Evolutionary conservation across 331 rosid species (phyloP), one percentile per base, ranked within the genome.

Genomic region (Prunus yedoensis): DNA sequence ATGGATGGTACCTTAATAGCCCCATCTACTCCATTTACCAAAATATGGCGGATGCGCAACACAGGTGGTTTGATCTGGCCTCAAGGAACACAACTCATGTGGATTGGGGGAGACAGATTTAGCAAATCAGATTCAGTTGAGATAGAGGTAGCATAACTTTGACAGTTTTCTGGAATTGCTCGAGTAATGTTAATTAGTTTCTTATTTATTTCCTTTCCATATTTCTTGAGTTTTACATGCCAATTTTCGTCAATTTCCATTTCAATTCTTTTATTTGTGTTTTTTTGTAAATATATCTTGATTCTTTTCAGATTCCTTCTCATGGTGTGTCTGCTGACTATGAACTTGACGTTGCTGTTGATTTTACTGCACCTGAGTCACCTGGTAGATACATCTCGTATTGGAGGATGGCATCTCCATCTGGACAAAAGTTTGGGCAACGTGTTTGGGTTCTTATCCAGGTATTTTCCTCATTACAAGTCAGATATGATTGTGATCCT

Each of bases 31-130:
- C 79, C 85, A 70, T 92, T 95, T 77, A 95, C 96, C 72, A 95
- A 95, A 87, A 91, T 92, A 76, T 95, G 99, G 98, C 86, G 91
- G 82, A 83, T 95, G 93, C 87, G 85, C 41, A 95, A 95, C 85
- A 89, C 51, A 64, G 99, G 99, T 58, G 52, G 84, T 72, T 2
- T 65, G 50, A 71, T 67, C 43, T 95, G 99, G 99, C 97, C 93
- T 47, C 80, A 57, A 49, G 97, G 94, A 70, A 82, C 93, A 62
- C 88, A 86, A 78, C 93, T 95, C 73, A 85, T 89, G 66, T 89
- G 98, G 93, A 85, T 80, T 70, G 98, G 91, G 23, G 99, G 98
- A 51, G 88, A 87, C 73, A 81, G 49, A 70, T 86, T 91, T 63
- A 78, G 88, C 68, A 76, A 68, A 69, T 61, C 63, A 3, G 27